phyloP scores from a whole-genome alignment of 345 rosid genomes.

The Brassica juncea region DNA sequence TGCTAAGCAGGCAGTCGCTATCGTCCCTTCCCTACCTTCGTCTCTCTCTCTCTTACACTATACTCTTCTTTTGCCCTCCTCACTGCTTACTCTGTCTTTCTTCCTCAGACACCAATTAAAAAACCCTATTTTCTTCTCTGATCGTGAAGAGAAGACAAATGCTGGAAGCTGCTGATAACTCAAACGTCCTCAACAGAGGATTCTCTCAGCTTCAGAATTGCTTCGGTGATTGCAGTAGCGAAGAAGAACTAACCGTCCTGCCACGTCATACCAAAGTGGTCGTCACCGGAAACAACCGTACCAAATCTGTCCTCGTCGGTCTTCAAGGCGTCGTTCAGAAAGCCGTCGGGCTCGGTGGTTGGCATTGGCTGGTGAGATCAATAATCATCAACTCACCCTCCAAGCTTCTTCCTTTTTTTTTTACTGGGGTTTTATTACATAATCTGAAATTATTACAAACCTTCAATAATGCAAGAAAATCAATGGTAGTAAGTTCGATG shows the following conservation, averaged over 20 bases:
- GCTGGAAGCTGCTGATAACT: slow-evolving; percentile 71
- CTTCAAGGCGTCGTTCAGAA: slow-evolving; percentile 94
- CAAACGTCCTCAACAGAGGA: slow-evolving; percentile 58
- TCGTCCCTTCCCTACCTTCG: slow-evolving; percentile 15
- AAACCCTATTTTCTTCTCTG: slow-evolving; percentile 37
- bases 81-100: slow-evolving; percentile 37
- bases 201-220: slow-evolving; percentile 41
- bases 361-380: slow-evolving; percentile 93
- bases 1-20: slow-evolving; percentile 35
- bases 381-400: background rate
- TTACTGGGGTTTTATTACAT: slow-evolving; percentile 4
- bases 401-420: background rate
- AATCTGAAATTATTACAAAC: background rate
- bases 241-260: slow-evolving; percentile 86
- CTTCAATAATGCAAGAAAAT: slow-evolving; percentile 20
- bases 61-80: slow-evolving; percentile 33
- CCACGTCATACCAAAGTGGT: slow-evolving; percentile 97
- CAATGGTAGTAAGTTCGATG: slow-evolving; percentile 8
- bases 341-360: slow-evolving; percentile 96
- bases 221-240: slow-evolving; percentile 70
- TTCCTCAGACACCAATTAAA: slow-evolving; percentile 22
- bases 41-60: slow-evolving; percentile 40
- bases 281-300: slow-evolving; percentile 93
- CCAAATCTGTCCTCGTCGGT: slow-evolving; percentile 97
- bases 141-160: slow-evolving; percentile 33